Base-by-base conservation (phyloP, 139 green algal genomes). In the Micromonas commoda region DNA sequence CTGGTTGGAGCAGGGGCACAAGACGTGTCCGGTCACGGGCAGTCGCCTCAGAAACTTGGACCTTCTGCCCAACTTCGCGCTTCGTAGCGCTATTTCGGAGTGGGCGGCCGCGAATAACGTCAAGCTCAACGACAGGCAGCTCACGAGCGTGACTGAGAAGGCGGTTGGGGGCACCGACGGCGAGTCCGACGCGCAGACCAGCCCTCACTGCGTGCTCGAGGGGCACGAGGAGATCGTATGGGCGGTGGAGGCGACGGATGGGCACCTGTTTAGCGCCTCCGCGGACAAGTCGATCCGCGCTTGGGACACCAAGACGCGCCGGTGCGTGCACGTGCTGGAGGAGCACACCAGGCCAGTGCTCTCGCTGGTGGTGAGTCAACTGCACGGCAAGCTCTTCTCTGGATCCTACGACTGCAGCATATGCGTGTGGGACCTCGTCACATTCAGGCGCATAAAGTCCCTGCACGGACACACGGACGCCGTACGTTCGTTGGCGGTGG, bases 141-240 rank as follows among this genome's bases (percentile, higher is more conserved):
- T 57, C 45, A 57, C 45, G 9, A 57, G 45, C 45, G 45, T 57
- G 45, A 57, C 45, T 9, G 45, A 57, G 16, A 57, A 57, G 45
- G 45, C 45, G 9, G 45, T 57, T 9, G 45, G 9, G 45, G 16
- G 16, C 45, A 57, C 9, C 45, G 45, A n/a, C n/a, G n/a, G n/a
- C n/a, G n/a, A n/a, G n/a, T n/a, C n/a, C n/a, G n/a, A n/a, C n/a
- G n/a, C n/a, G n/a, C n/a, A 57, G 9, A 57, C 67, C 23, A n/a
- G 26, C 2, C 31, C n/a, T 28, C 38, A 77, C 28, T 69, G 37
- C 57, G 33, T 78, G 33, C n/a, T 79, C 64, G 85, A 95, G 85
- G 93, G 92, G 0, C 93, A 97, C 77, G 89, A 96, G 39, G 92
- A 97, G 83, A 97, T 97, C 76, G 91, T 97, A 0, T 97, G 93